A percentile compares a stretch with the other conserved stretches of the same genome.
phyloP scores from a whole-genome alignment of 306 rosid species.

The Quillaja saponaria region DNA sequence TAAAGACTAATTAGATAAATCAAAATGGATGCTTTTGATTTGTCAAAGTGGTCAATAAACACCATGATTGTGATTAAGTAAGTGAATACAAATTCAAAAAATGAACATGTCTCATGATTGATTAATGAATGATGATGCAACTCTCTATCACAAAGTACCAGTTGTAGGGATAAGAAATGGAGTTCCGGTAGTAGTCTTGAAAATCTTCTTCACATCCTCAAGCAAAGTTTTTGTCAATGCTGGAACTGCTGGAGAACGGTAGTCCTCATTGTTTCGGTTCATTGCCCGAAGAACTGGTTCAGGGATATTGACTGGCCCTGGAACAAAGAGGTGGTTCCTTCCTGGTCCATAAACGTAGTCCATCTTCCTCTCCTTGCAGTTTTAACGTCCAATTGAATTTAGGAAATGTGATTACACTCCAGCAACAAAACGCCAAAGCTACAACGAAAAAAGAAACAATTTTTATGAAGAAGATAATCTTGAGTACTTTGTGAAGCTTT shows the following conservation, averaged over 20 bases:
- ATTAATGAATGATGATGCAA: no score
- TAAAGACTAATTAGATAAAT: no score
- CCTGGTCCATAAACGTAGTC: conserved; percentile 87
- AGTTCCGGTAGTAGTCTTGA: conserved; percentile 89
- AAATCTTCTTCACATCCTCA: conserved; percentile 88
- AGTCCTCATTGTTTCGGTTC: conserved; percentile 96
- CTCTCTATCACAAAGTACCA: conserved; percentile 42
- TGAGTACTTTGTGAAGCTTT: neutral
- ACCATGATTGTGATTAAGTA: no score
- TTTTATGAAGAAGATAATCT: neutral
- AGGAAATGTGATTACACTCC: no score
- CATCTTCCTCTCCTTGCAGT: conserved; percentile 58
- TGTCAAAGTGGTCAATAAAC: no score
- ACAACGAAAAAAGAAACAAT: conserved; percentile 24
- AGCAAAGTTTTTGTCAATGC: conserved; percentile 81
- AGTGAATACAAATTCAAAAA: no score
- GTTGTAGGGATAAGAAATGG: conserved; percentile 96
- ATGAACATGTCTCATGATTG: no score
- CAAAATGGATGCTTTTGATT: no score
- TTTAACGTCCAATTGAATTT: conserved; percentile 28
- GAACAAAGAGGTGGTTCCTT: conserved; percentile 95
- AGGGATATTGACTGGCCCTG: conserved; percentile 98
- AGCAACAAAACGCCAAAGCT: conserved; percentile 33
- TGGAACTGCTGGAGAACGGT: conserved; percentile 95
- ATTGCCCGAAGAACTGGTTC: conserved; percentile 86